Evolutionary conservation across 2,329 filamentous ascomycete genomes (phyloP), one percentile per base, ranked within the genome.

Genomic region (Blumeriella jaapii): DNA sequence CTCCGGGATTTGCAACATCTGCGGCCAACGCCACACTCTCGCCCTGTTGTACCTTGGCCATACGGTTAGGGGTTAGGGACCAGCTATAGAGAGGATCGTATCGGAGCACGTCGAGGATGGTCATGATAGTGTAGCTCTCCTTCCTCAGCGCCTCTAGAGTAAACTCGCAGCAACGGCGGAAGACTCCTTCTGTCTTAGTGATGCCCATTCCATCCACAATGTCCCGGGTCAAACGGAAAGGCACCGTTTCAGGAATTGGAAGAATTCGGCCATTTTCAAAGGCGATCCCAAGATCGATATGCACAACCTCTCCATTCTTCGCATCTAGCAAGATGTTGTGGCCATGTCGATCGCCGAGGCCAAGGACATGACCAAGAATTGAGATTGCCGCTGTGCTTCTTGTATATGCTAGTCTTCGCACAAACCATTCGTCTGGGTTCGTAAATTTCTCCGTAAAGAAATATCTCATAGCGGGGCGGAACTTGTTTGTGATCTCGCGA

Each of bases 101-200:
- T n/a, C 93, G 81, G 40, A 99, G 65, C 14, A 98, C 93, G 54
- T 98, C 93, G 13, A 99, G 74, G 34, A 98, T 86, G 0, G 91
- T 96, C 87, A 95, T 96, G 62, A 99, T 98, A 28, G 82, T 87
- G 56, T 94, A 93, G 9, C 83, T 83, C 57, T 98, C 91, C 51
- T 93, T 82, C n/a, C 91, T 78, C 22, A 99, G 65, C 2, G 93
- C 87, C 43, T 95, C 86, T 19, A 99, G 73, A 0, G 87, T 96
- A 56, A 96, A 96, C 56, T 99, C 93, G 58, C 91, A 98, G 60
- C 89, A 96, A n/a, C 93, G 76, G 6, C 91, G 75, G 63, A 96
- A 98, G 0, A 96, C 86, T 3, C 91, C 91, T 58, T 99, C 93
- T 0, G 87, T 93, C 51, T 83, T 85, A 2, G 84, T 93, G 47